Base-by-base conservation (phyloP, 1,139 yeast genomes). In the Sugiyamaella xylanicola region DNA sequence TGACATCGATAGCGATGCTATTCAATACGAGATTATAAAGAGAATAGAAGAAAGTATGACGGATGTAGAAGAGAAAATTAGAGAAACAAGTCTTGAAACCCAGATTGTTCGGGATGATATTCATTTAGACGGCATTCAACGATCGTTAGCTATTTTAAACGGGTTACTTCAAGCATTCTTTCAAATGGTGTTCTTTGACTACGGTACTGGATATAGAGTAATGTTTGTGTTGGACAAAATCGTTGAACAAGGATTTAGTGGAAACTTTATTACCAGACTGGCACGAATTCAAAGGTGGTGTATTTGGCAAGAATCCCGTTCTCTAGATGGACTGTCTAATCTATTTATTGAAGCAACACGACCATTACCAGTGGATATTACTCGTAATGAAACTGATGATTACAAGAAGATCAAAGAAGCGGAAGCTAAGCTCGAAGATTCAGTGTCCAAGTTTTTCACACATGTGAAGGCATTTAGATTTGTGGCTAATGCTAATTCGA, bases 161-260 rank as follows among this genome's bases (percentile, higher is more conserved):
- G 61, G 63, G 27, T 53, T 61, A 9, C 57, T 66, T 15, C 64
- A 63, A 22, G 62, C 66, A 4, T 63, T 68, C 45, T 62, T 60
- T 46, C 67, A 66, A 41, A 63, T 66, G 48, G 67, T 68, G 5
- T 67, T 68, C 42, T 63, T 65, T 41, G 66, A 65, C 40, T 62
- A 59, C 43, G 71, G 71, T 29, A 67, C 71, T 37, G 71, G 71
- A 4, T 67, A 65, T 51, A 57, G 71, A 15, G 65, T 67, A 21
- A 58, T 61, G 58, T 59, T 56, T 48, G 61, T 68, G 20, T 57
- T 68, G 54, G 64, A 64, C 36, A 58, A 59, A 48, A 48, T 67
- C 4, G 61, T 64, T n/a, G 48, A 52, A 13, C 43, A 41, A 9
- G 52, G 51, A 25, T 42, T 29, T 20, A 29, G 25, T 4, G 46